Base-by-base conservation (phyloP, 495 filamentous ascomycete species). In the Glarea lozoyensis region DNA sequence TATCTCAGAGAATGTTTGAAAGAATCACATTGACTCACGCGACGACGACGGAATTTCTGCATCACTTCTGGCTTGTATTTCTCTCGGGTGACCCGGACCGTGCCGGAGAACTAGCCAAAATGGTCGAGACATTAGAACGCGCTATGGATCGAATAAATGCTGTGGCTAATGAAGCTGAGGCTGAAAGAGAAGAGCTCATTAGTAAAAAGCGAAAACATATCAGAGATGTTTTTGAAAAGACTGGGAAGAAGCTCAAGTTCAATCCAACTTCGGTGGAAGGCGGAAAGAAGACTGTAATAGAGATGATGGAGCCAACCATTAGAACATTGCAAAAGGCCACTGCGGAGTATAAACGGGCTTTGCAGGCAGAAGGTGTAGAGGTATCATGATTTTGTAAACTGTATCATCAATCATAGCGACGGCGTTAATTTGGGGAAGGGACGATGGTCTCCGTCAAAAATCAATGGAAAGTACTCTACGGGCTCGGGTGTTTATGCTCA, bases 21-120 rank as follows among this genome's bases (percentile, higher is more conserved):
- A 76, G 79, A 3, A 72, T 94, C 29, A 77, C 73, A 19, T 72
- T 94, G 17, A 94, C 88, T 13, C 88, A 97, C 57, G 87, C 88
- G 30, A 96, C 92, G 0, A 87, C 88, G 1, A 84, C 81, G 6
- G 93, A 97, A 50, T 97, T 97, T 55, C 65, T 98, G n/a, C 81
- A 85, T 49, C 89, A 97, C 57, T 98, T 96, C 68, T 97, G 89
- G 89, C 67, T 75, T 25, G 76, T 85, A 3, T 96, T 92, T 54
- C 66, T 90, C 6, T 94, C 88, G 0, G 87, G 86, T 2, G 83
- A 92, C 57, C 65, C 83, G 6, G 76, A 81, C 32, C 78, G 83
- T n/a, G 79, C 83, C 0, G 64, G 66, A 17, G 88, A 95, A 56
- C 69, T 93, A 1, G 72, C 75, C 2, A 83, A 81, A 25, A 66